Percentiles rank a stretch among this genome's conserved stretches.
phyloP scores from a whole-genome alignment of 1,139 yeast species.

The Pichia sp. region DNA sequence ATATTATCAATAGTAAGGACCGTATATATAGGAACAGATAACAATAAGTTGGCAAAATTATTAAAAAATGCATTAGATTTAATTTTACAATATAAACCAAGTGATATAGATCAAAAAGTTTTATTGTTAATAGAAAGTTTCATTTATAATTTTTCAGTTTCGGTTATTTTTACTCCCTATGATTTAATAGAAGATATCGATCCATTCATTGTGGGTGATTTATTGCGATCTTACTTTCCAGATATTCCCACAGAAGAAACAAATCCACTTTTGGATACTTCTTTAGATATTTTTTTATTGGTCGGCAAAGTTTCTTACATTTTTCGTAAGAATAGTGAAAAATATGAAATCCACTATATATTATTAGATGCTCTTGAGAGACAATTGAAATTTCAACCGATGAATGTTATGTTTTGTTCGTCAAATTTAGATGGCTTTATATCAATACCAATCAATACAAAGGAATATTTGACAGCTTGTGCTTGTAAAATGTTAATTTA shows the following conservation, averaged over 20 bases:
- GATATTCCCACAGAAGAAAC: background rate
- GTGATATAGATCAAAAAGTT: background rate
- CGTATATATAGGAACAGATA: background rate
- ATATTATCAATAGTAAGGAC: slow-evolving; percentile 1
- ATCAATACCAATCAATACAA: background rate
- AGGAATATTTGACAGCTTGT: background rate
- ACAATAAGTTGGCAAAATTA: background rate
- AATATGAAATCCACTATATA: background rate
- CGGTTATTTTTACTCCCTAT: background rate
- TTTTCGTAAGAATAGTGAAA: background rate
- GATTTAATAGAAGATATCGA: background rate
- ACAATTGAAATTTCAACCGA: background rate
- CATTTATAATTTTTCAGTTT: slow-evolving; percentile 3
- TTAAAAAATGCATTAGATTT: slow-evolving; percentile 1
- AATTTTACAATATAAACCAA: background rate
- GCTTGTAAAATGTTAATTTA: slow-evolving; percentile 2
- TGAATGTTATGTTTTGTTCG: background rate
- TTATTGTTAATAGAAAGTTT: slow-evolving; percentile 5
- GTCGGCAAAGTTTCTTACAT: slow-evolving; percentile 5
- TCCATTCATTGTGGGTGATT: slow-evolving; percentile 1
- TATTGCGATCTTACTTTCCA: background rate
- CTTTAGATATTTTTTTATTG: slow-evolving; percentile 1
- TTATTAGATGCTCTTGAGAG: background rate
- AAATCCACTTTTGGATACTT: background rate
- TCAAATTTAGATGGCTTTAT: background rate